A percentile compares a stretch with the other conserved stretches of the same genome.
phyloP scores from a whole-genome alignment of 2,329 filamentous ascomycete species.

The Colletotrichum karsti region DNA sequence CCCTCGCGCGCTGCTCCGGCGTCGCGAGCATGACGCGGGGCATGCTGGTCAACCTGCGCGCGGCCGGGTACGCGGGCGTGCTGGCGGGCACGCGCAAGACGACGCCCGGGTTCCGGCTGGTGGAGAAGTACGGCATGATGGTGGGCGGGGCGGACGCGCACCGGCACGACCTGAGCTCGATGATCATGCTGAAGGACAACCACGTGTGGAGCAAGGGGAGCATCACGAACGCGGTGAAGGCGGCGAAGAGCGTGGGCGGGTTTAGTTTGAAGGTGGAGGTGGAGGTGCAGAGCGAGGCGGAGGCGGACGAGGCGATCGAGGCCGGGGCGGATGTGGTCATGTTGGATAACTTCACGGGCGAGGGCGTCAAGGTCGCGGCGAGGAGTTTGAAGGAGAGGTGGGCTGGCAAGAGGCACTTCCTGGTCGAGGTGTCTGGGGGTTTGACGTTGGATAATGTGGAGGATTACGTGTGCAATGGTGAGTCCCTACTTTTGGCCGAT shows the following conservation, averaged over 20 bases:
- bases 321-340: constrained; percentile 96
- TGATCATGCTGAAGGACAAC: constrained; percentile 99
- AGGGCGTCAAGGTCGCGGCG: constrained; percentile 80
- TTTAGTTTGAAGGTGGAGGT: constrained; percentile 97
- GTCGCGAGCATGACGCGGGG: constrained; percentile 76
- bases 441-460: constrained; percentile 86
- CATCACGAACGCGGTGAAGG: constrained; percentile 85
- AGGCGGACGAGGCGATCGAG: constrained; percentile 89
- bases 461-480: constrained; percentile 79
- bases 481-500: constrained; percentile 39
- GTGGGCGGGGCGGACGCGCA: constrained; percentile 93
- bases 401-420: constrained; percentile 75
- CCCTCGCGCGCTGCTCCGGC: constrained; percentile 88
- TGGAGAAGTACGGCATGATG: constrained; percentile 98
- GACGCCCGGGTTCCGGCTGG: constrained; percentile 91
- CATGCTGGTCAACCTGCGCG: constrained; percentile 64
- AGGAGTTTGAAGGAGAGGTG: constrained; percentile 81
- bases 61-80: constrained; percentile 79
- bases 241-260: constrained; percentile 84
- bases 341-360: constrained; percentile 92
- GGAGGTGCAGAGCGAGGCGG: constrained; percentile 86
- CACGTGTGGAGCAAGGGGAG: constrained; percentile 92
- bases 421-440: constrained; percentile 94
- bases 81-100: constrained; percentile 98
- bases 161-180: constrained; percentile 87